Evolutionary conservation across 441 rosid species (phyloP), one percentile per base, ranked within the genome.

Genomic region (Erodium trifolium): DNA sequence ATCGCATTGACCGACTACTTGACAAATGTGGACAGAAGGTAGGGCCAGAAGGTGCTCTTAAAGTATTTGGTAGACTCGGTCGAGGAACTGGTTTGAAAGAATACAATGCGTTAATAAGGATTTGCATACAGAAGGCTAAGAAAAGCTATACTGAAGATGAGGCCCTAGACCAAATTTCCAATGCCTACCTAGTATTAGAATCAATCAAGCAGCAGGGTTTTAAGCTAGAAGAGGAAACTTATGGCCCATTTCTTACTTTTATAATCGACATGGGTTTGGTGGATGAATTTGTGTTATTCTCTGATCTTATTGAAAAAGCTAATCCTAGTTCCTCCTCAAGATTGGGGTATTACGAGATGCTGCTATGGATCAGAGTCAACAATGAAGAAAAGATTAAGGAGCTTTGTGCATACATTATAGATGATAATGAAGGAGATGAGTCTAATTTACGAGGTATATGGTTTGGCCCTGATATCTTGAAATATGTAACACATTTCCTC

Each of bases 271-370:
- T 63, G 86, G 79, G 86, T 17, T 83, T 87, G 95, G 78, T 81
- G 34, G 76, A 86, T 65, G 93, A 87, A 71, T 93, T 93, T 63
- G 62, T 76, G 27, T 68, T 73, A 63, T 78, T 87, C 70, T 70
- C 69, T 68, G 73, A 73, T 59, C 62, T 78, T 39, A 80, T 93
- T 72, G 77, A 69, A 70, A 85, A 82, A 19, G 81, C 72, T 60
- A 72, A 77, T 78, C 76, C 80, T 34, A 70, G 73, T 67, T 75
- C 83, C n/a, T 39, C 7, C 75, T 79, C 83, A 73, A 82, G 77
- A 78, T 70, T 91, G 64, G 92, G 92, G 49, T 91, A 88, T 81
- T 91, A 91, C 73, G 97, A 93, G 83, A 88, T 91, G 92, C 82
- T 86, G 75, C 80, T 91, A 49, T 85, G 81, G 78, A 73, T 82